These are phyloP conservation scores for Rostrohypoxylon terebratum DNA, from an alignment of 495 filamentous ascomycete genomes.

Conservation along the genomic window DNA sequence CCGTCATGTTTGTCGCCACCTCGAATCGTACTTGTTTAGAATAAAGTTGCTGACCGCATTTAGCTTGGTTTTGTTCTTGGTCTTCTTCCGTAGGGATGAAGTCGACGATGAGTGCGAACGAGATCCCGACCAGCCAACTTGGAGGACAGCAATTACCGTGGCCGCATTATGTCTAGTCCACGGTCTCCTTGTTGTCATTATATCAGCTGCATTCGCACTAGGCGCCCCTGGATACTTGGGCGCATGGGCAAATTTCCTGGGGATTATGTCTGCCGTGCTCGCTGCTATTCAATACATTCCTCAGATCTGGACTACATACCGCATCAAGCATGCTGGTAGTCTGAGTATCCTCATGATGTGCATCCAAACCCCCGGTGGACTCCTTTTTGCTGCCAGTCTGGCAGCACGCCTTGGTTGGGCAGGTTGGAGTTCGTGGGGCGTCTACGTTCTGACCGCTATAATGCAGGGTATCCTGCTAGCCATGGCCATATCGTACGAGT, in stretches of 20 bases:
- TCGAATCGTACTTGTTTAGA: neutral
- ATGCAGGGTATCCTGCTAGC: conserved; percentile 85
- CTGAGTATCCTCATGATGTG: conserved; percentile 98
- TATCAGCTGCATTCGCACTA: conserved; percentile 71
- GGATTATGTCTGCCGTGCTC: conserved; percentile 79
- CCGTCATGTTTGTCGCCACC: conserved; percentile 77
- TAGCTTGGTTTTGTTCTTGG: conserved; percentile 85
- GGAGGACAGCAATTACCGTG: conserved; percentile 79
- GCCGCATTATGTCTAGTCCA: conserved; percentile 77
- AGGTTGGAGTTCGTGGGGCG: conserved; percentile 96
- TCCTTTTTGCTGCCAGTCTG: conserved; percentile 88
- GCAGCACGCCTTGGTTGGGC: conserved; percentile 80
- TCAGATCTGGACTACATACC: conserved; percentile 92
- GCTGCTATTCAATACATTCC: conserved; percentile 92
- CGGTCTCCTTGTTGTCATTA: conserved; percentile 72
- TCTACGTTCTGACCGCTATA: conserved; percentile 84
- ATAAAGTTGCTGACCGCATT: conserved; percentile 15
- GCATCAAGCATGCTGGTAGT: conserved; percentile 83
- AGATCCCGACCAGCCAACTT: conserved; percentile 65
- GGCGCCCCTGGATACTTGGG: conserved; percentile 68
- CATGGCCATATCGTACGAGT: conserved; percentile 85
- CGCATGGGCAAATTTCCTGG: conserved; percentile 85
- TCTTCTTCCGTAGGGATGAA: conserved; percentile 80
- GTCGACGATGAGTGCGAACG: conserved; percentile 56
- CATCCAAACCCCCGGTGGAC: conserved; percentile 92